phyloP scores from a whole-genome alignment of 495 filamentous ascomycete genomes.

The Baudoinia panamericana region DNA sequence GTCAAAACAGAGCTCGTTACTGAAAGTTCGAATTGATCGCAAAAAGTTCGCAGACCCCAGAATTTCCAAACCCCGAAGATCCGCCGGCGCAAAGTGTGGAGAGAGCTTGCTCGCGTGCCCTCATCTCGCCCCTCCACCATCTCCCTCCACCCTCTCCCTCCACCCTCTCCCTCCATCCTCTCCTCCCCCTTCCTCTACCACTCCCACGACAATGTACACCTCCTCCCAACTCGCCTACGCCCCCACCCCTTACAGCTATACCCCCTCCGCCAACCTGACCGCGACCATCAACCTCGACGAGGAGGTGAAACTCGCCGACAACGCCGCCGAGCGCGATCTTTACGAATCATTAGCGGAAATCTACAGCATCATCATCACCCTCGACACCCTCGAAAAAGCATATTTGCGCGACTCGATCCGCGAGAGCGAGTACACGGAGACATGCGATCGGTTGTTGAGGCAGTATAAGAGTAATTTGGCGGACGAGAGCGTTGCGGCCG shows the following conservation, averaged over 20 bases:
- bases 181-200: background rate
- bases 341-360: conserved; percentile 94
- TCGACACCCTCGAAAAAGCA: conserved; percentile 92
- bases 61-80: background rate
- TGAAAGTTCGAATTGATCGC: background rate
- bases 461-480: conserved; percentile 91
- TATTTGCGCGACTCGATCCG: conserved; percentile 92
- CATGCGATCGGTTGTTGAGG: conserved; percentile 80
- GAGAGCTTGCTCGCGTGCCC: conserved; percentile 5
- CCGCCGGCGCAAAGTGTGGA: background rate
- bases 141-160: no score
- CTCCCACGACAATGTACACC: conserved; percentile 24
- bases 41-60: background rate
- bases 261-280: conserved; percentile 60
- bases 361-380: conserved; percentile 90
- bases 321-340: conserved; percentile 74
- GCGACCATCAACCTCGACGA: conserved; percentile 90
- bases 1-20: background rate
- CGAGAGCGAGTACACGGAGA: conserved; percentile 87
- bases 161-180: background rate
- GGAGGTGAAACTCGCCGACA: conserved; percentile 87
- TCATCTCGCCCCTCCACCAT: no score
- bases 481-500: conserved; percentile 68
- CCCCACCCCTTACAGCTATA: conserved; percentile 81
- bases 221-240: conserved; percentile 56